Conservation (phyloP, 345 rosid genomes). For the Citrus maxima region DNA sequence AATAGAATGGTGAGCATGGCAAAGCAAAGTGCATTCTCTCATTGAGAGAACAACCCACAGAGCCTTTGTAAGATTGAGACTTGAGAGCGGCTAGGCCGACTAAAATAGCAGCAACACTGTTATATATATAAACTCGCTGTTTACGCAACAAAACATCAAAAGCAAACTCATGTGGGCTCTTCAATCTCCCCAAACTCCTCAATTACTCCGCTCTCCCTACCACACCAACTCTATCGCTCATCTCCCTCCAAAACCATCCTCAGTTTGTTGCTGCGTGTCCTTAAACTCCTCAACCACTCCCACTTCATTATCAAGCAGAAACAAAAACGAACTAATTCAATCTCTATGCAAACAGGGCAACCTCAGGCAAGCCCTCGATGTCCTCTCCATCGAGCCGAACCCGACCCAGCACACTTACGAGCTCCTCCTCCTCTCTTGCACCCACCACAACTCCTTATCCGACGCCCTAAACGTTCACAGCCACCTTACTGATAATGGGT, state of each 20-base stretch:
- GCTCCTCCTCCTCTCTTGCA: slow-evolving; percentile 70
- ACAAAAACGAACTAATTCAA: slow-evolving; percentile 54
- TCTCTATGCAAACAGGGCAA: slow-evolving; percentile 68
- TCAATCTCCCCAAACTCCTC: slow-evolving; percentile 37
- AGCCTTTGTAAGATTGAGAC: no score
- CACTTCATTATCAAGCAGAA: slow-evolving; percentile 14
- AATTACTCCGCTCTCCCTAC: slow-evolving; percentile 21
- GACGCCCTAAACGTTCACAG: slow-evolving; percentile 59
- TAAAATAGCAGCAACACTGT: neutral
- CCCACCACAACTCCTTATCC: slow-evolving; percentile 48
- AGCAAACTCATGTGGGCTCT: slow-evolving; percentile 52
- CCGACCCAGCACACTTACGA: slow-evolving; percentile 85
- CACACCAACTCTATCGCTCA: slow-evolving; percentile 12
- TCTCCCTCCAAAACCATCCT: slow-evolving; percentile 32
- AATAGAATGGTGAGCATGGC: no score
- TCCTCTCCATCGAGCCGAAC: slow-evolving; percentile 50
- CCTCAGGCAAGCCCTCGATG: slow-evolving; percentile 68
- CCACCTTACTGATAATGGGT: slow-evolving; percentile 65
- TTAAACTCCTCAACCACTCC: slow-evolving; percentile 31
- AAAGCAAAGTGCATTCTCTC: no score
- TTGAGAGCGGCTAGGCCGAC: neutral
- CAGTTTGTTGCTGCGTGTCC: slow-evolving; percentile 29
- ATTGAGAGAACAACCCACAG: no score
- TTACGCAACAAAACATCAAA: neutral
- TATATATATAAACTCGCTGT: neutral